phyloP scores from a whole-genome alignment of 441 rosid genomes.

The Pelargonium myrrhifolium region DNA sequence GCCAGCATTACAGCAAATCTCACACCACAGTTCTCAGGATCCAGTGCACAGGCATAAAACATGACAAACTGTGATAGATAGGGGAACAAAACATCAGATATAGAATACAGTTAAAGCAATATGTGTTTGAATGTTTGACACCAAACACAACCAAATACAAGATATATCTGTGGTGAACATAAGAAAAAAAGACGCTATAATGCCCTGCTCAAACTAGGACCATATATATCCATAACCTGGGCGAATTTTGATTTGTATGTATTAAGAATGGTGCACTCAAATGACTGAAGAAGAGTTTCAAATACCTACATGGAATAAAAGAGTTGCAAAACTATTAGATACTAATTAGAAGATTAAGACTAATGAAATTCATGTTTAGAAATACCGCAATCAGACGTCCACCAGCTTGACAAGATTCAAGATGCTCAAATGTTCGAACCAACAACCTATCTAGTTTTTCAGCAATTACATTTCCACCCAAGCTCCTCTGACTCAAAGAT shows the following conservation, averaged over 20 bases:
- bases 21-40: slow-evolving; percentile 68
- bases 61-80: slow-evolving; percentile 58
- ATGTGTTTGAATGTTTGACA: not conserved
- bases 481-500: slow-evolving; percentile 33
- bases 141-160: not conserved
- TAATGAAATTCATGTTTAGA: slow-evolving; percentile 4
- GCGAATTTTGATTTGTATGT: slow-evolving; percentile 71
- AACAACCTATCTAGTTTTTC: slow-evolving; percentile 63
- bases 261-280: slow-evolving; percentile 47
- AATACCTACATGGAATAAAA: slow-evolving; percentile 42
- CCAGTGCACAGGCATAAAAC: slow-evolving; percentile 80
- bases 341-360: not conserved
- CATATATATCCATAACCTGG: slow-evolving; percentile 41
- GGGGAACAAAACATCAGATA: slow-evolving; percentile 8
- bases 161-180: not conserved
- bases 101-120: not conserved
- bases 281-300: slow-evolving; percentile 56
- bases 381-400: slow-evolving; percentile 65
- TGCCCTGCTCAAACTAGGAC: not conserved
- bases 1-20: slow-evolving; percentile 49
- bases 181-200: not conserved
- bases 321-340: not conserved
- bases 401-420: slow-evolving; percentile 52
- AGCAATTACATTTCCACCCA: slow-evolving; percentile 44
- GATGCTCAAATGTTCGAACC: slow-evolving; percentile 71